Conservation (phyloP, 441 rosid species). For the Pelargonium australe region DNA sequence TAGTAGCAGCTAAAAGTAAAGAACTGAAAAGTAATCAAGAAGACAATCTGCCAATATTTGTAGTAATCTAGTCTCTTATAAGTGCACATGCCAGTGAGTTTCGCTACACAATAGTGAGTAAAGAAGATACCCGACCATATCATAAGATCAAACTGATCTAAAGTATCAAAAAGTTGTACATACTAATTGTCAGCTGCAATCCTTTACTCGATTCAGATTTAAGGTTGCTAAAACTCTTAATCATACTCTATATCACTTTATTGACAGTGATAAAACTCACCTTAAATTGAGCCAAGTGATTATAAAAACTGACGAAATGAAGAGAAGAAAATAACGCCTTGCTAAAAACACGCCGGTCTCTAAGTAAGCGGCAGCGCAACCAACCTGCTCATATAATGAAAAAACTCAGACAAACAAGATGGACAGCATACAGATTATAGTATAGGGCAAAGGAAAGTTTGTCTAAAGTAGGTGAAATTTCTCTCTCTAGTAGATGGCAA, state of each 20-base stretch:
- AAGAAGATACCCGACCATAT: too few species aligned
- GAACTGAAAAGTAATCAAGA: background rate
- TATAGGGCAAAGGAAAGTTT: too few species aligned
- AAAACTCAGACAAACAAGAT: background rate
- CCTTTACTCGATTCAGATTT: background rate
- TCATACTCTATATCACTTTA: background rate
- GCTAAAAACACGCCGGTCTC: slow-evolving; percentile 52
- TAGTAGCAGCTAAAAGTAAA: slow-evolving; percentile 9
- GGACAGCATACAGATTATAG: too few species aligned
- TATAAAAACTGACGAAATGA: slow-evolving; percentile 68
- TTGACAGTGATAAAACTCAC: slow-evolving; percentile 26
- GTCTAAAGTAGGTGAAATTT: too few species aligned
- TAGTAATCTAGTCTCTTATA: too few species aligned
- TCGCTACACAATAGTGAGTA: too few species aligned
- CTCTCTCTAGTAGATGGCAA: too few species aligned
- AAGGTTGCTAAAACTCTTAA: background rate
- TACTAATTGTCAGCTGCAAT: background rate
- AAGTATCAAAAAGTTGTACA: background rate
- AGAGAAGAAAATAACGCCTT: slow-evolving; percentile 45
- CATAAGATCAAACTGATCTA: too few species aligned
- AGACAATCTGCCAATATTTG: background rate
- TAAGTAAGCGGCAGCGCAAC: slow-evolving; percentile 64
- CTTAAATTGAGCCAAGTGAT: slow-evolving; percentile 87
- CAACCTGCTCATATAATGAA: slow-evolving; percentile 40
- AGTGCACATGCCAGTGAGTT: too few species aligned